Base-by-base conservation (phyloP, 106 monocot genomes). In the Cymbidium sinense region DNA sequence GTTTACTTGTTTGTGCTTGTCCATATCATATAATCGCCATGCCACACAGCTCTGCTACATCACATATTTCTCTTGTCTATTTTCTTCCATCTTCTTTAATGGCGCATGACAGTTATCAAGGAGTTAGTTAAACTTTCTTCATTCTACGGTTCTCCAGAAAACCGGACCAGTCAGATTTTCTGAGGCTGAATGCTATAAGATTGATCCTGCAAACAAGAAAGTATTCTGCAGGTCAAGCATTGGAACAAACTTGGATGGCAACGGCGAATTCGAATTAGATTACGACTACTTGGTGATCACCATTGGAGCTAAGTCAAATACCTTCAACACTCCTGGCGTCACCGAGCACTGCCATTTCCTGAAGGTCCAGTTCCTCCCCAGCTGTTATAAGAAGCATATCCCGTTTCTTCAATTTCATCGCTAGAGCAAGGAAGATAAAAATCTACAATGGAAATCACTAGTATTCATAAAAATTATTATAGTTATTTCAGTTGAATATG, bases 251-350 rank as follows among this genome's bases (percentile, higher is more conserved):
- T 51, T 86, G 28, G 80, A 88, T 43, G 87, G 86, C 5, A 84
- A 43, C 76, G 82, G 82, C n/a, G 91, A 91, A 77, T 91, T 91
- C 82, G n/a, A 51, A 21, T 77, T 91, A 27, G 64, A 80, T 62
- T 80, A 80, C 74, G 80, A 80, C 43, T 80, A 80, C 80, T 61
- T 80, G 27, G 80, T 87, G 28, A 55, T 91, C 23, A 79, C 87
- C 28, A 35, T 87, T 17, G 91, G 91, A 44, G 91, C 87, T 25
- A 85, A 77, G 75, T 65, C 81, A 28, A 91, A 91, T 55, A 91
- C 91, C 67, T 87, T 91, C 64, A 91, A 86, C 70, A 91, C 86
- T 9, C 91, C 91, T 81, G 91, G 91, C 70, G 91, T 91, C 0
- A 39, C 8, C 17, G 87, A 91, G 81, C 71, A 91, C 78, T 91